Base-by-base conservation (phyloP, 164 flowering plant genomes). In the Cinnamomum chago region DNA sequence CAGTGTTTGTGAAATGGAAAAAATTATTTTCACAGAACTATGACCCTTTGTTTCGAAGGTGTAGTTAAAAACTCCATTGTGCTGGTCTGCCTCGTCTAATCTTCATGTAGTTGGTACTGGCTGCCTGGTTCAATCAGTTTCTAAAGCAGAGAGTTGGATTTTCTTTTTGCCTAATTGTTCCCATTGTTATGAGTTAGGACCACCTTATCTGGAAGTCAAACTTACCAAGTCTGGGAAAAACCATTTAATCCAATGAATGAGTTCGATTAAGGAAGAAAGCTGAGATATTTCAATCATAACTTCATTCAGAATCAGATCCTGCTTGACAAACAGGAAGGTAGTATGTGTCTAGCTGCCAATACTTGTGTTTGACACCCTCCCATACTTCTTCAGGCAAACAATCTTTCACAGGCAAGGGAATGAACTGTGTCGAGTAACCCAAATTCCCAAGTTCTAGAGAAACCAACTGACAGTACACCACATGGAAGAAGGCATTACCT, bases 301-400 rank as follows among this genome's bases (percentile, higher is more conserved):
- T 77, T 92, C 85, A 92, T 75, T 88, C 88, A 72, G 91, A 86
- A 75, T 90, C 93, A 65, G 87, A 72, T 50, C 77, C 30, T 74
- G 82, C 73, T 81, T 92, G 94, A 84, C 97, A 93, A 83, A 95
- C 97, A 79, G 98, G 98, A 75, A 96, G 98, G 81, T 88, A 88
- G 82, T 96, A 94, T 4, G 94, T 92, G 84, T 96, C 97, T 69
- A 96, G 86, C 84, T 96, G 94, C 99, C 99, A 94, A 80, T 96
- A 96, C 82, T 94, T 94, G 72, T 90, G 99, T 74, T 86, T 90
- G 72, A 94, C 95, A 83, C 98, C 98, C 80, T 92, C 90, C 99
- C 97, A 94, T 22, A 89, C 88, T 80, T 88, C 88, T 72, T 90
- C 90, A 69, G 86, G 90, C 79, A 94, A 82, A 82, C 97, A 96